Evolutionary conservation across 2,329 filamentous ascomycete genomes (phyloP).

Genomic region (Nemania sp.): DNA sequence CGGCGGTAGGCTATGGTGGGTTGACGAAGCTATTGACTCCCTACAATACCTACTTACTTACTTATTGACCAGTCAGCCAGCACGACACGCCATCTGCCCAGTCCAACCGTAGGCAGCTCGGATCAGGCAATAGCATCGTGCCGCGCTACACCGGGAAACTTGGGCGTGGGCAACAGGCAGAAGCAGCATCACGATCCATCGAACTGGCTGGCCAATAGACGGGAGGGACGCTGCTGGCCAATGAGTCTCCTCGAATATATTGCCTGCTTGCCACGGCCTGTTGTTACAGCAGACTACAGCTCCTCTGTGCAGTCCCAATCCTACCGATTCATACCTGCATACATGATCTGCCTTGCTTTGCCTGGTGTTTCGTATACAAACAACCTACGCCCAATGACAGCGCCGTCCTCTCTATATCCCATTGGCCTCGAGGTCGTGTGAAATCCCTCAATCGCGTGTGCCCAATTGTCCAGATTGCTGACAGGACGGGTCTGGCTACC

Average conservation of each 20-base stretch:
- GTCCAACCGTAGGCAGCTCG: conserved; percentile 4
- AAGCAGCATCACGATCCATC: conserved; percentile 5
- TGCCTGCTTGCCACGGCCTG: conserved; percentile 12
- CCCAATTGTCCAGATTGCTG: conserved; percentile 15
- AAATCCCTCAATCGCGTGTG: conserved; percentile 3
- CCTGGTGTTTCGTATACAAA: background rate
- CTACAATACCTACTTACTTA: no score
- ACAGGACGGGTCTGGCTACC: background rate
- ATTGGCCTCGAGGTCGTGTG: conserved; percentile 9
- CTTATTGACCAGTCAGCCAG: conserved; percentile 14
- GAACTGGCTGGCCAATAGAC: background rate
- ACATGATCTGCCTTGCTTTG: conserved; percentile 19
- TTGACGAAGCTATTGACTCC: conserved; percentile 28
- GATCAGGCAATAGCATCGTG: conserved; percentile 23
- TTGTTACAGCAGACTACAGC: background rate
- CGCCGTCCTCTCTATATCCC: conserved; percentile 6
- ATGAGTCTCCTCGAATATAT: conserved; percentile 6
- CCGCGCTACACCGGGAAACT: conserved; percentile 12
- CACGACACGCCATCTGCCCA: conserved; percentile 7
- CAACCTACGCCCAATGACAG: conserved; percentile 5
- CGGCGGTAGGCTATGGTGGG: conserved; percentile 20
- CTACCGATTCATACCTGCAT: conserved; percentile 16
- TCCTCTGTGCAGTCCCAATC: conserved; percentile 12
- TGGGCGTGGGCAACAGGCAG: conserved; percentile 12
- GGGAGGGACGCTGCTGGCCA: background rate